phyloP scores from a whole-genome alignment of 2,329 filamentous ascomycete species.

The Polychaeton citri region DNA sequence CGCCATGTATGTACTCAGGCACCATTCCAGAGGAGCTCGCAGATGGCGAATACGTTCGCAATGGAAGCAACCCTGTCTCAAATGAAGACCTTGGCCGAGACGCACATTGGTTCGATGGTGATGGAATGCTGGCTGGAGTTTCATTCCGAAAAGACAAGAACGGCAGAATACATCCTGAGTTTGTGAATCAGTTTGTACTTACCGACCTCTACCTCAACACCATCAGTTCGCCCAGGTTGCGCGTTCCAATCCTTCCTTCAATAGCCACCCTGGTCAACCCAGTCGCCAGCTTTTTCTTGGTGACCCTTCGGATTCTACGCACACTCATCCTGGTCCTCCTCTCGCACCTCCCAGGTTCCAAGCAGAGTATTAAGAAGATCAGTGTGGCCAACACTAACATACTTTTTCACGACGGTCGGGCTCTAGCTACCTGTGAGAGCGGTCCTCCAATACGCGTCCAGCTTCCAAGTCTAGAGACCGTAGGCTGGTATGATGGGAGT shows the following conservation, averaged over 20 bases:
- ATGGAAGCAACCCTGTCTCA: constrained; percentile 54
- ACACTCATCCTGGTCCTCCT: constrained; percentile 45
- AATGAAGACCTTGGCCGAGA: constrained; percentile 49
- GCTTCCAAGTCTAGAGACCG: constrained; percentile 50
- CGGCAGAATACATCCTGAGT: constrained; percentile 41
- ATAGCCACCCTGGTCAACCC: constrained; percentile 53
- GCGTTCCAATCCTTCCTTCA: constrained; percentile 49
- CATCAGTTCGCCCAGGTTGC: constrained; percentile 33
- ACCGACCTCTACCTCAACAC: constrained; percentile 52
- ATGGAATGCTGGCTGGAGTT: constrained; percentile 61
- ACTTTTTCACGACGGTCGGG: constrained; percentile 54
- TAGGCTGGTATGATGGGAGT: constrained; percentile 56
- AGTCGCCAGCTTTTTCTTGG: constrained; percentile 37
- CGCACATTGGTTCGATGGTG: constrained; percentile 63
- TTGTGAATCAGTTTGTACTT: constrained; percentile 56
- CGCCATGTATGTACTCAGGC: constrained; percentile 44
- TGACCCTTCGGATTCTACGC: constrained; percentile 41
- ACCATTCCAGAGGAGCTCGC: constrained; percentile 50
- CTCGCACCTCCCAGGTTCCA: constrained; percentile 44
- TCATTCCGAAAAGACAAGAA: constrained; percentile 38
- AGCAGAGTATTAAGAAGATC: constrained; percentile 48
- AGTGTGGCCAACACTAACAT: constrained; percentile 58
- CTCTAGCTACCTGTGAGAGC: constrained; percentile 57
- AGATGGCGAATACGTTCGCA: constrained; percentile 59
- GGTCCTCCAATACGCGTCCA: constrained; percentile 55